A percentile compares a stretch with the other conserved stretches of the same genome.
Conservation (phyloP, 192 early-diverging fungal genomes). For the Backusella australiensis region DNA sequence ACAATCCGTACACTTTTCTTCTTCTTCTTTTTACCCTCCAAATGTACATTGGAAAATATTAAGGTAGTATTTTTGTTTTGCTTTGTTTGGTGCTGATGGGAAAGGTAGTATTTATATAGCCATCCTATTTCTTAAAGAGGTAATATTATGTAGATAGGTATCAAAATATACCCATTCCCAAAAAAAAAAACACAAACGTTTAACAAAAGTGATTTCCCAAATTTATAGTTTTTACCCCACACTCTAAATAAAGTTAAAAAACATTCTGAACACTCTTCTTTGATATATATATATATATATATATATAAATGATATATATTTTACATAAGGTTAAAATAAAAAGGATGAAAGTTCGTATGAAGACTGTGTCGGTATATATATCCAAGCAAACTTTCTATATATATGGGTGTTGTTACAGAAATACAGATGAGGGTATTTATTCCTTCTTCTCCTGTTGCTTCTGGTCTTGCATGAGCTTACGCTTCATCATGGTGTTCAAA, state of each 20-base stretch:
- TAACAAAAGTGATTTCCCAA: neutral
- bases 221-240: neutral
- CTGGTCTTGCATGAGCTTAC: slow-evolving; percentile 24
- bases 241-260: neutral
- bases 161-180: neutral
- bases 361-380: neutral
- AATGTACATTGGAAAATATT: neutral
- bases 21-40: no score
- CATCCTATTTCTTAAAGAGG: neutral
- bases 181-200: neutral
- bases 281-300: neutral
- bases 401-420: neutral
- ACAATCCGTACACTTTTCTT: no score
- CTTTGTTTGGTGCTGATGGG: neutral
- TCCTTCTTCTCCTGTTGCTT: neutral
- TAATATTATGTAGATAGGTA: neutral
- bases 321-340: neutral
- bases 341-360: neutral
- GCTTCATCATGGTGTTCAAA: slow-evolving; percentile 75
- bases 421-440: neutral
- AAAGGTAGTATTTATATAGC: neutral
- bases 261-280: neutral
- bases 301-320: neutral
- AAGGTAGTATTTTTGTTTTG: neutral
- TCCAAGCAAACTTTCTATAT: neutral